Base-by-base conservation (phyloP, 805 yeast species). In the Kregervanrija delftensis region DNA sequence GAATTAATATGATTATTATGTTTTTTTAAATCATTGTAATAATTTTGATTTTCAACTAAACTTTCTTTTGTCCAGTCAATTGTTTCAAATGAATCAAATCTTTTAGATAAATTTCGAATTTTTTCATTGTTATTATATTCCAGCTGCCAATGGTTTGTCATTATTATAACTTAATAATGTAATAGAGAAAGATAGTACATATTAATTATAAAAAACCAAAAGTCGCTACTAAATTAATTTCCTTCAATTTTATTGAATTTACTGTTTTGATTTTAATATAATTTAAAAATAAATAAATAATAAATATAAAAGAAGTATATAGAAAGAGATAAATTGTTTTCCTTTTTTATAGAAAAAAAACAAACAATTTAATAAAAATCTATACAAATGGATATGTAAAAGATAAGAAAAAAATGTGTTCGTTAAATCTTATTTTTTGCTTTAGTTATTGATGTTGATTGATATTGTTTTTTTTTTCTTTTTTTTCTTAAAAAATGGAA, bases 21-120 rank as follows among this genome's bases (percentile, higher is more conserved):
- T 14, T 28, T 11, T 35, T 46, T 42, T n/a, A 57, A 45, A 34
- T 58, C 54, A 22, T 54, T 42, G 34, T 51, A 55, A 35, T 59
- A 60, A 22, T 54, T 45, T 37, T 52, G 55, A 51, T 81, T 79
- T 33, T 75, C 77, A 17, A 67, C 67, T 15, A 73, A 59, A 41
- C 77, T 76, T 51, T 82, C 89, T 43, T 77, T 76, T 12, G 81
- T 68, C 86, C 88, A 81, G 53, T 85, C 91, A 3, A 83, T 72
- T 3, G 91, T 84, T 13, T 64, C 64, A 56, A 81, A 85, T 37
- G 77, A 77, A 37, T 77, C 73, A 55, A 82, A 85, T 41, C 77
- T 62, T 44, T 71, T 72, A 13, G 72, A 71, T 35, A 49, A 31
- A 14, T 41, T 35, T 17, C 22, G 43, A 16, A 49, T 42, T 11